These are phyloP conservation scores for Penicillium cinerascens DNA, from an alignment of 495 filamentous ascomycete genomes.

Conservation along the genomic window DNA sequence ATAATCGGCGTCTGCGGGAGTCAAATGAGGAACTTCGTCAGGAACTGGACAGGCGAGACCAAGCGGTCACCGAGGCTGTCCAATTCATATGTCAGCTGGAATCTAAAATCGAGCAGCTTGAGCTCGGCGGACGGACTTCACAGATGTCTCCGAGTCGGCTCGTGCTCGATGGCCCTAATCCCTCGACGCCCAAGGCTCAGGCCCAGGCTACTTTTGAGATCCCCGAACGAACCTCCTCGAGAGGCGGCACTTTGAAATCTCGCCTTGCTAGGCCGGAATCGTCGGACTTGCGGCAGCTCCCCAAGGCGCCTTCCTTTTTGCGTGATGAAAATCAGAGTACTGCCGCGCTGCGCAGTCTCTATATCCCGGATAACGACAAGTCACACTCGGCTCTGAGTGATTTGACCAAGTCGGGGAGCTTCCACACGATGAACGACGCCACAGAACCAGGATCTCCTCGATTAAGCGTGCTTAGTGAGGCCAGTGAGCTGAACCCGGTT, in stretches of 20 bases:
- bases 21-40: constrained; percentile 64
- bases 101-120: constrained; percentile 57
- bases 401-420: constrained; percentile 38
- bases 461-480: constrained; percentile 75
- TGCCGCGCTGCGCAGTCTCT: constrained; percentile 62
- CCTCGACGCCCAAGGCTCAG: constrained; percentile 27
- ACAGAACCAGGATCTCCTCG: constrained; percentile 54
- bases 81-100: constrained; percentile 75
- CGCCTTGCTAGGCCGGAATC: constrained; percentile 17
- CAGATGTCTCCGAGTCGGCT: constrained; percentile 26
- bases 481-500: constrained; percentile 69
- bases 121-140: constrained; percentile 19
- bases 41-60: constrained; percentile 72
- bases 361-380: constrained; percentile 49
- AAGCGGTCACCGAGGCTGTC: constrained; percentile 78
- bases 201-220: constrained; percentile 26
- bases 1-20: constrained; percentile 40
- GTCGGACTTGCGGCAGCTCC: constrained; percentile 28
- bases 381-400: constrained; percentile 25
- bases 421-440: constrained; percentile 30
- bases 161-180: constrained; percentile 20
- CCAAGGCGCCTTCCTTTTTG: constrained; percentile 64
- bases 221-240: constrained; percentile 40
- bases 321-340: constrained; percentile 59
- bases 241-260: constrained; percentile 12